phyloP scores from a whole-genome alignment of 257 asterid species.

The Asclepias syriaca region DNA sequence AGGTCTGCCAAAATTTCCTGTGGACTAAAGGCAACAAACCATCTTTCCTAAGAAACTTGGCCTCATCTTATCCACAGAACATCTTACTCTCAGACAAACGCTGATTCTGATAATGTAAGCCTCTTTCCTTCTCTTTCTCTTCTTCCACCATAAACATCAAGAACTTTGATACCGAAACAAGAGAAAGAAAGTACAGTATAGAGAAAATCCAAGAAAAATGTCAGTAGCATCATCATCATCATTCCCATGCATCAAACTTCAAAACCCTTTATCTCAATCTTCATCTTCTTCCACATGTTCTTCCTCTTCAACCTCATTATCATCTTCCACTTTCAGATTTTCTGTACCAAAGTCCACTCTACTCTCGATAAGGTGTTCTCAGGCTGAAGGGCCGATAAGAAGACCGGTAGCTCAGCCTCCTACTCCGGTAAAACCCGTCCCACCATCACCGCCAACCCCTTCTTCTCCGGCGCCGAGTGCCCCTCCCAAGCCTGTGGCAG shows the following conservation, averaged over 20 bases:
- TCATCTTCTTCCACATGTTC: slow-evolving; percentile 38
- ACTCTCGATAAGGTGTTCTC: slow-evolving; percentile 52
- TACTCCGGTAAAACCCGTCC: slow-evolving; percentile 71
- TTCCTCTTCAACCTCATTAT: slow-evolving; percentile 31
- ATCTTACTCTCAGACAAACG: slow-evolving; percentile 8
- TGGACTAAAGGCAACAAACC: not conserved
- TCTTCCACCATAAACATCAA: not conserved
- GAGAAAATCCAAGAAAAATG: slow-evolving; percentile 23
- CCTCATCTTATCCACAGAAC: slow-evolving; percentile 34
- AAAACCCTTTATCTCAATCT: slow-evolving; percentile 13
- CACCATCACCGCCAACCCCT: slow-evolving; percentile 45
- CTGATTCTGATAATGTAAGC: slow-evolving; percentile 12
- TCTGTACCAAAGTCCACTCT: slow-evolving; percentile 20
- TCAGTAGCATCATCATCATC: slow-evolving; percentile 54
- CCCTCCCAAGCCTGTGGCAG: slow-evolving; percentile 42
- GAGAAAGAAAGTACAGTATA: not conserved
- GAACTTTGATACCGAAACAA: slow-evolving; percentile 2
- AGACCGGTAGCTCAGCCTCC: slow-evolving; percentile 73
- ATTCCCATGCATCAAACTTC: slow-evolving; percentile 26
- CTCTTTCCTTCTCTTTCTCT: slow-evolving; percentile 1
- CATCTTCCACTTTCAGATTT: slow-evolving; percentile 48
- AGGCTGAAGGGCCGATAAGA: slow-evolving; percentile 82
- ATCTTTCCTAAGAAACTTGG: slow-evolving; percentile 20
- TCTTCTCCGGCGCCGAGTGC: slow-evolving; percentile 19
- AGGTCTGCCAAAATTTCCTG: not conserved